Evolutionary conservation across 805 yeast genomes (phyloP), one percentile per base, ranked within the genome.

Genomic region (Myxozyma kluyveri): DNA sequence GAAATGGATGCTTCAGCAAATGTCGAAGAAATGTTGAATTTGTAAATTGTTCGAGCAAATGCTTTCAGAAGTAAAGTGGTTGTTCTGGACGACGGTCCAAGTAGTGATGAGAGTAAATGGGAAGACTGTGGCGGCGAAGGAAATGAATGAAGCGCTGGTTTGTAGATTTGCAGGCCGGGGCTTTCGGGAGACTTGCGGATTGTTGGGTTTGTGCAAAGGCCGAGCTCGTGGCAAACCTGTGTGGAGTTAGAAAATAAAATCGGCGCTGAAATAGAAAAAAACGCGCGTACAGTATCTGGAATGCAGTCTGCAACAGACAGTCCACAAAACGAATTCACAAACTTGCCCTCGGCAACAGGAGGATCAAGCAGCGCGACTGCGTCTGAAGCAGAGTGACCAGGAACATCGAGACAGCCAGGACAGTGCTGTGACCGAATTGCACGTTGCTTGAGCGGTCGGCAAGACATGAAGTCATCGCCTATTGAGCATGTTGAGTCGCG

Each of bases 391-490:
- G 45, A 18, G 29, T 18, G 39, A 18, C 6, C 42, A 24, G 32
- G 47, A 22, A 9, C 19, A 24, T 35, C 5, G n/a, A n/a, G n/a
- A n/a, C n/a, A n/a, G n/a, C n/a, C n/a, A n/a, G n/a, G n/a, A n/a
- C n/a, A n/a, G n/a, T n/a, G n/a, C 14, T 23, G 32, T 12, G 22
- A 18, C n/a, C 26, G 14, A 21, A 2, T 36, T 21, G 22, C n/a
- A 19, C 39, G 32, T 21, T 29, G 33, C 3, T 41, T 29, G 23
- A 26, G 44, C 24, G 32, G 21, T 6, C 59, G 47, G 27, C 59
- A 55, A 27, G 54, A 47, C 59, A 55, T 55, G 45, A 55, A 55
- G 23, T 50, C 59, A 40, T 55, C 59, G 41, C 59, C 59, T 4
- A 42, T 22, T 31, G 59, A 55, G 49, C 59, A 55, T 4, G 47